Evolutionary conservation across 2,329 filamentous ascomycete species (phyloP), one percentile per base, ranked within the genome.

Genomic region (Apiospora phragmitis): DNA sequence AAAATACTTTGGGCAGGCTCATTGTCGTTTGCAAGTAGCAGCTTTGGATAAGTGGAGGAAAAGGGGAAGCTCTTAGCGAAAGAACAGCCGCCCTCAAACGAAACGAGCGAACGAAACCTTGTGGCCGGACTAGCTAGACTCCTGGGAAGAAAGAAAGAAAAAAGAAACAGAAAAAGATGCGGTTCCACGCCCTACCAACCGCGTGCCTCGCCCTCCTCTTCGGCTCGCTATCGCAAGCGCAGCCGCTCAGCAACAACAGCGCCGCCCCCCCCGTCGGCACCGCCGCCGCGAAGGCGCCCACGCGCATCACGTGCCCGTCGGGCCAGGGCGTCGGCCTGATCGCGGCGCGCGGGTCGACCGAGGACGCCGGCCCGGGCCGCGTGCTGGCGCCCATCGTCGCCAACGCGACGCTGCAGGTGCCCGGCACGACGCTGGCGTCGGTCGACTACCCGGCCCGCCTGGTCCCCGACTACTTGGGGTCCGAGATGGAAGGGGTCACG

Each of bases 321-420:
- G 70, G 70, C 32, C 47, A 43, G 5, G 67, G 70, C 59, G 67
- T 71, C 1, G 70, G 70, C 73, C 81, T 82, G 71, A 80, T 83
- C 67, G 79, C 81, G 7, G 79, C 79, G 0, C 77, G 81, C 11
- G 81, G 78, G 16, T 78, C 75, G 42, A 79, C 77, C 24, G 80
- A 81, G 74, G n/a, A 65, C 12, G 74, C 75, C 2, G 80, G 80
- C 3, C 76, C 80, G 18, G 65, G 65, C 43, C 43, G 41, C 24
- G 11, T 47, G 24, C 65, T 67, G 43, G 55, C 55, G 32, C 55
- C 55, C 18, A 43, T 43, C 21, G 38, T 12, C 9, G 42, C 65
- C 38, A 47, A 67, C 41, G 24, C 21, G 24, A 67, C 65, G 16
- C 29, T 29, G 24, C 65, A 67, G 24, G 71, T 82, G 6, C 78